A percentile compares a stretch with the other conserved stretches of the same genome.
Evolutionary conservation across 2,329 filamentous ascomycete genomes (phyloP).

Genomic region (Tolypocladium pustulatum): DNA sequence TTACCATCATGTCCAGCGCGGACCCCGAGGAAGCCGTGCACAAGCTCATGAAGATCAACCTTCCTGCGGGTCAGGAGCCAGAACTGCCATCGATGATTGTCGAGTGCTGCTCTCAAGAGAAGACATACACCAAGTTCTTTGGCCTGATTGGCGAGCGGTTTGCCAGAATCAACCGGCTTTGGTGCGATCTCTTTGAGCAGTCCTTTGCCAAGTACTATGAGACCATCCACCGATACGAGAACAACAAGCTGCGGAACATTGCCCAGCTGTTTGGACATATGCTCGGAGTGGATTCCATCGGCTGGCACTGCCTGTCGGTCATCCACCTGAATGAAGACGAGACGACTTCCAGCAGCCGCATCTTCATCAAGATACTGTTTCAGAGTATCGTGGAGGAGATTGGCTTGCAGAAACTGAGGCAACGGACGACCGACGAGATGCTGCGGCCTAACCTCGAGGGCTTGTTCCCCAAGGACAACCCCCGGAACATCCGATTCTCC

Average conservation of each 20-base stretch:
- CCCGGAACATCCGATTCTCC: conserved; percentile 85
- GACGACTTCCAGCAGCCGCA: conserved; percentile 90
- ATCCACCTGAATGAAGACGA: conserved; percentile 94
- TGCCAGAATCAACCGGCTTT: conserved; percentile 89
- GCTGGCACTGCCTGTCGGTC: conserved; percentile 79
- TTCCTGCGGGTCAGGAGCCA: conserved; percentile 76
- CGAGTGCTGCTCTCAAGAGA: conserved; percentile 92
- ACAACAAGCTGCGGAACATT: conserved; percentile 88
- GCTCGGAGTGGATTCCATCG: conserved; percentile 76
- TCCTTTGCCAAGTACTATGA: conserved; percentile 91
- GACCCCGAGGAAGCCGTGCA: conserved; percentile 95
- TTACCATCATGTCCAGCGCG: conserved; percentile 94
- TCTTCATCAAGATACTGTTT: conserved; percentile 97
- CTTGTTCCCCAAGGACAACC: conserved; percentile 81
- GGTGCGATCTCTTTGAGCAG: conserved; percentile 86
- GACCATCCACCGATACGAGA: conserved; percentile 94
- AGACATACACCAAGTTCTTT: conserved; percentile 96
- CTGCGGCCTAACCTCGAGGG: conserved; percentile 71
- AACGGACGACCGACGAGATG: conserved; percentile 66
- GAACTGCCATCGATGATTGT: conserved; percentile 96
- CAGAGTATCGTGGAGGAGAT: conserved; percentile 83
- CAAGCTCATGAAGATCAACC: conserved; percentile 89
- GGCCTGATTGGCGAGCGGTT: conserved; percentile 90
- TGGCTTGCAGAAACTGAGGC: conserved; percentile 69
- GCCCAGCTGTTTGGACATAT: conserved; percentile 91